Percentiles rank a stretch among this genome's conserved stretches.
Conservation (phyloP, 2,329 filamentous ascomycete genomes). For the Ophiosphaerella narmari region DNA sequence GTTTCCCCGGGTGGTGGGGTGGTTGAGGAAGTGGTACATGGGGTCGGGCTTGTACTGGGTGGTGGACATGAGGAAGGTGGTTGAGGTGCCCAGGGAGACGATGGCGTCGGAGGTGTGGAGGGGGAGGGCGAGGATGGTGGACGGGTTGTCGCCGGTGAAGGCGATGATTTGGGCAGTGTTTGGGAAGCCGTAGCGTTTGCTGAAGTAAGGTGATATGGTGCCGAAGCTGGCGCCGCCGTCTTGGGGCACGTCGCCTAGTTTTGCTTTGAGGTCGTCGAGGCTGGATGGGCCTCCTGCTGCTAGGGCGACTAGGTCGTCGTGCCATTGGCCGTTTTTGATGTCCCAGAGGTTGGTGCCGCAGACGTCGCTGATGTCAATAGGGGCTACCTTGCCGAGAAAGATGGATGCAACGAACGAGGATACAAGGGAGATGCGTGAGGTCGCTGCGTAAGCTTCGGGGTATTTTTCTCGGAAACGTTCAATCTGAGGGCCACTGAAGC, state of each 20-base stretch:
- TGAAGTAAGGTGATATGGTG: constrained; percentile 76
- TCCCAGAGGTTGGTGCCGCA: constrained; percentile 98
- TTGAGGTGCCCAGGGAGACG: constrained; percentile 91
- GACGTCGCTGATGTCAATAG: constrained; percentile 91
- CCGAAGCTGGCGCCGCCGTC: constrained; percentile 84
- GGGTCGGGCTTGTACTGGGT: constrained; percentile 88
- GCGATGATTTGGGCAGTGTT: constrained; percentile 76
- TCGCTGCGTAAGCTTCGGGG: constrained; percentile 79
- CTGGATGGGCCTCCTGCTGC: constrained; percentile 66
- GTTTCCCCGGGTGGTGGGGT: constrained; percentile 84
- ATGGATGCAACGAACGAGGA: constrained; percentile 94
- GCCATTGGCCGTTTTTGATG: constrained; percentile 74
- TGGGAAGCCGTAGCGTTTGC: constrained; percentile 76
- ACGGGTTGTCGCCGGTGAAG: constrained; percentile 95
- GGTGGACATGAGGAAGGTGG: constrained; percentile 97
- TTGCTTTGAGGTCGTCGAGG: constrained; percentile 69
- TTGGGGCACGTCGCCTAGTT: constrained; percentile 78
- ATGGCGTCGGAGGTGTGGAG: constrained; percentile 88
- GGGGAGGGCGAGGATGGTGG: constrained; percentile 89
- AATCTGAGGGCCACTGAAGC: constrained; percentile 97
- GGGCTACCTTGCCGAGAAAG: constrained; percentile 82
- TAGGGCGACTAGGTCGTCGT: constrained; percentile 74
- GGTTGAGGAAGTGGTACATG: constrained; percentile 97
- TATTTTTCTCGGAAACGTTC: constrained; percentile 81
- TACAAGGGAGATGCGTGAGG: constrained; percentile 85